Evolutionary conservation across 2,329 filamentous ascomycete species (phyloP).

Genomic region (Pseudocercospora vitis): DNA sequence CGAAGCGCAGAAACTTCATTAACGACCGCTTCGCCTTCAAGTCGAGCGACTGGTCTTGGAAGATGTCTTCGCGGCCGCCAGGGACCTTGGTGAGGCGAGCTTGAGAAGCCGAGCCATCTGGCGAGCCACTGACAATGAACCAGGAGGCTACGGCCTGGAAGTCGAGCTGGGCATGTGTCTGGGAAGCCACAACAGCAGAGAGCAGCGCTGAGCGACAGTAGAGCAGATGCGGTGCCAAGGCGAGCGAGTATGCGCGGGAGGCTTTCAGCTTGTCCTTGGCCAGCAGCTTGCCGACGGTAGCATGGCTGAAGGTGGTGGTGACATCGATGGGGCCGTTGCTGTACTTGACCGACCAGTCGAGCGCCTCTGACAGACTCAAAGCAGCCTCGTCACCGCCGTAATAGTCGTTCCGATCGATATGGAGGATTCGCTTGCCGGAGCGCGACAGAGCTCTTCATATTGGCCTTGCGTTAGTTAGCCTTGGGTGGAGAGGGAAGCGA

Average conservation of each 20-base stretch:
- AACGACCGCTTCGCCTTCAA: conserved; percentile 78
- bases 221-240: conserved; percentile 81
- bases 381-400: conserved; percentile 87
- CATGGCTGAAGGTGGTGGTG: conserved; percentile 32
- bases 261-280: conserved; percentile 10
- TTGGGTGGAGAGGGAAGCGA: conserved; percentile 26
- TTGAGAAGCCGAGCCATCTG: conserved; percentile 6
- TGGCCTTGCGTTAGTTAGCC: conserved; percentile 68
- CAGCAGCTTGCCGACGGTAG: conserved; percentile 48
- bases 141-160: conserved; percentile 92
- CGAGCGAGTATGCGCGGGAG: conserved; percentile 74
- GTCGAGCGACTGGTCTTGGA: conserved; percentile 72
- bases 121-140: conserved; percentile 64
- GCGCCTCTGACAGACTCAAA: conserved; percentile 77
- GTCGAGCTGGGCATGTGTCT: conserved; percentile 83
- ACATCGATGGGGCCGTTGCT: conserved; percentile 7
- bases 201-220: conserved; percentile 80
- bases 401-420: conserved; percentile 82
- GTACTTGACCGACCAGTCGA: conserved; percentile 64
- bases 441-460: conserved; percentile 80
- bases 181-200: conserved; percentile 80
- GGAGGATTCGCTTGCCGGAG: conserved; percentile 86
- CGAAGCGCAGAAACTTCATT: conserved; percentile 93
- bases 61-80: conserved; percentile 87
- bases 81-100: conserved; percentile 62